A percentile compares a stretch with the other conserved stretches of the same genome.
phyloP scores from a whole-genome alignment of 2,329 filamentous ascomycete genomes.

The Pseudocercospora cruenta region DNA sequence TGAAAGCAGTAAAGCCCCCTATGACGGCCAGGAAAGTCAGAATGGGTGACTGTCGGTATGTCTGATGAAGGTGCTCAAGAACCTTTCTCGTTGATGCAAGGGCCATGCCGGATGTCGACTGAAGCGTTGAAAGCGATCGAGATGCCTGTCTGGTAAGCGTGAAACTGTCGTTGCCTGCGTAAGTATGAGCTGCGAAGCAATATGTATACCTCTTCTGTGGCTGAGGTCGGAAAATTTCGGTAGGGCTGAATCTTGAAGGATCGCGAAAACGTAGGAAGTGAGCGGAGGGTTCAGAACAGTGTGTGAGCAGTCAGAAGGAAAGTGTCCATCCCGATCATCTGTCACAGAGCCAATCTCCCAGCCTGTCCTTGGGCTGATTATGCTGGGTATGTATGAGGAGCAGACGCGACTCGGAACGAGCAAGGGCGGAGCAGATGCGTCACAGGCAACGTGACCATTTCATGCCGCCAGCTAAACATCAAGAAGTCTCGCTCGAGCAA shows the following conservation, averaged over 20 bases:
- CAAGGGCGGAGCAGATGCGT: no score
- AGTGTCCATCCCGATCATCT: no score
- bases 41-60: neutral
- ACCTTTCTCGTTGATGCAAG: neutral
- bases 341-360: no score
- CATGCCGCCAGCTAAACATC: no score
- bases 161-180: neutral
- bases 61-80: neutral
- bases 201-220: neutral
- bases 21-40: constrained; percentile 7
- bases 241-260: neutral
- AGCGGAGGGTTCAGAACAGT: no score
- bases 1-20: constrained; percentile 9
- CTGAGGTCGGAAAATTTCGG: neutral
- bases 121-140: neutral
- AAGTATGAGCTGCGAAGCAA: neutral
- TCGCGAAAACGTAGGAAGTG: neutral
- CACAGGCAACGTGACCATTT: no score
- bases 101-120: neutral
- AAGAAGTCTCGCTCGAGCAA: no score
- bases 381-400: no score
- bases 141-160: neutral
- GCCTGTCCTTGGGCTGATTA: no score
- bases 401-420: no score
- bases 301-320: no score